These are phyloP conservation scores for Apiotrichum gracile DNA, from an alignment of 1,284 basidiomycete species.

Conservation along the genomic window DNA sequence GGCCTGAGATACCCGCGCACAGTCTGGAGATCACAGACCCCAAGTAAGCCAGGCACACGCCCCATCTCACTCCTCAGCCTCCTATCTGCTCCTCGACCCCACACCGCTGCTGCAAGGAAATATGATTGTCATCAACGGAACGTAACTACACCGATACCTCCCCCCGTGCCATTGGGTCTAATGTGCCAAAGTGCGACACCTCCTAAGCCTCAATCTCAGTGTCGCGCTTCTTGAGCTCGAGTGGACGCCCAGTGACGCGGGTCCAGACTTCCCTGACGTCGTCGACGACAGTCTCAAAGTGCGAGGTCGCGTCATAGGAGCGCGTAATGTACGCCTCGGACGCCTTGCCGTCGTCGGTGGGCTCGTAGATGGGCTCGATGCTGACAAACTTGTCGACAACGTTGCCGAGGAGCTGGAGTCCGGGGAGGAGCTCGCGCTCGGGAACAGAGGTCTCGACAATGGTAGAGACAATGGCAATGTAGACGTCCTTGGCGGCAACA, in stretches of 20 bases:
- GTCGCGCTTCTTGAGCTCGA: conserved; percentile 47
- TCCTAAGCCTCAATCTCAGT: conserved; percentile 20
- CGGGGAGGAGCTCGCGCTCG: conserved; percentile 86
- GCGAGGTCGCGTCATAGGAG: conserved; percentile 96
- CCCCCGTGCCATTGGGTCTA: no score
- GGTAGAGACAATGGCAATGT: conserved; percentile 96
- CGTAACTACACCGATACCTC: neutral
- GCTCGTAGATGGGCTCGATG: conserved; percentile 81
- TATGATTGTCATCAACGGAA: no score
- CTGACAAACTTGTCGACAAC: conserved; percentile 97
- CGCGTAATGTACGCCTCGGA: conserved; percentile 96
- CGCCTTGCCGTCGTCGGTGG: conserved; percentile 67
- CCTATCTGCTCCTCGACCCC: no score
- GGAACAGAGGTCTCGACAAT: conserved; percentile 90
- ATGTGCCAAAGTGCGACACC: neutral
- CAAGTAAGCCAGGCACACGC: no score
- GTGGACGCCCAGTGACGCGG: conserved; percentile 55
- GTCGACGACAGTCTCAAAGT: conserved; percentile 96
- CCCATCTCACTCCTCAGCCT: no score
- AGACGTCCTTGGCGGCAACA: conserved; percentile 89
- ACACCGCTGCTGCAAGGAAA: no score
- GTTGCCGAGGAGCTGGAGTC: conserved; percentile 83
- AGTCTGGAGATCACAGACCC: no score
- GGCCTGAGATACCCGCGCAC: no score
- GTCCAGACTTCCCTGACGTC: conserved; percentile 92